Base-by-base conservation (phyloP, 2,329 filamentous ascomycete genomes). In the Xylariaceae sp. region DNA sequence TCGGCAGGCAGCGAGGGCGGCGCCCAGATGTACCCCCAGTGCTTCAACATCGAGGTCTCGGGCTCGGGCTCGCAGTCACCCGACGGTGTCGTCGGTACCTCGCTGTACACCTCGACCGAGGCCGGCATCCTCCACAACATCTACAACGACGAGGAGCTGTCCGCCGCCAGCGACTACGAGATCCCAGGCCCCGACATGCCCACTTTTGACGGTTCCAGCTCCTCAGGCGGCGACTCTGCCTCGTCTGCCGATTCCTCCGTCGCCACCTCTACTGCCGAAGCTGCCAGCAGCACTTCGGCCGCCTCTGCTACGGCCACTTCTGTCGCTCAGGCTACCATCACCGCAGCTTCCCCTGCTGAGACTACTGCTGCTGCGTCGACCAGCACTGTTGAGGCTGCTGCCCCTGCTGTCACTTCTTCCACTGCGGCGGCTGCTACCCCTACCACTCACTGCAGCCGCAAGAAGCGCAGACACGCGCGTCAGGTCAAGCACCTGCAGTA, bases 41-140 rank as follows among this genome's bases (percentile, higher is more conserved):
- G 78, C 57, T 64, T 78, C 59, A 79, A 81, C 65, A 57, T 81
- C 46, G 64, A 75, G 50, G 63, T 81, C 45, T 72, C 69, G 31
- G 74, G 76, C 36, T 61, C 61, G 29, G 73, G 75, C 34, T 69
- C 72, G 43, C 68, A 65, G 38, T 63, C 63, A 42, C 65, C 67
- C 24, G 51, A 56, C 16, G 77, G 77, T 42, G 68, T 67, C 19
- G 57, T 67, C 19, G 77, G 72, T 40, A 63, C 43, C 64, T 17
- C 38, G 29, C 46, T 57, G 17, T 57, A 56, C 43, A 51, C 37
- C 3, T 2, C 44, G 16, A 47, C 41, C 29, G 53, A 56, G 36
- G 16, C 52, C 3, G 52, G 53, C 8, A 51, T 55, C 43, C 34
- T 48, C n/a, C 42, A 51, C 35, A 50, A 56, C 45, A 45, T 53